A percentile compares a stretch with the other conserved stretches of the same genome.
phyloP scores from a whole-genome alignment of 2,329 filamentous ascomycete species.

The Aspergillus udagawae region DNA sequence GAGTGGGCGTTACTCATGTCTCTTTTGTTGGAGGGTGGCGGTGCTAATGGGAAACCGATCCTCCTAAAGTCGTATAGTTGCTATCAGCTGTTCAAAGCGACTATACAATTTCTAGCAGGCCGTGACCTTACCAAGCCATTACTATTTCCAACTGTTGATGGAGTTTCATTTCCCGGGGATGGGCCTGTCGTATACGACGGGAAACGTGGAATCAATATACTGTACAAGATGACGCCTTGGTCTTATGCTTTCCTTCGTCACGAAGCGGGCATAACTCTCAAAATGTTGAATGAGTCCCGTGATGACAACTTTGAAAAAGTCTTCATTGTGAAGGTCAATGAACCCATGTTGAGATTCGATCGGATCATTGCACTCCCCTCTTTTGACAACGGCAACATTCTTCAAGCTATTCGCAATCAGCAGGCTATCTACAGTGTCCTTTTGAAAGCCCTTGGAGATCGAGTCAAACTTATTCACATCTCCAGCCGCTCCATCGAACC shows the following conservation, averaged over 20 bases:
- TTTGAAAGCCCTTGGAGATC: conserved; percentile 68
- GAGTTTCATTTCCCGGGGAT: conserved; percentile 35
- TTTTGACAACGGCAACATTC: conserved; percentile 22
- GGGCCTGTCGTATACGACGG: conserved; percentile 77
- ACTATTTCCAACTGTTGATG: conserved; percentile 30
- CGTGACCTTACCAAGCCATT: conserved; percentile 70
- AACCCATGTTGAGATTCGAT: conserved; percentile 54
- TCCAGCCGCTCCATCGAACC: conserved; percentile 35
- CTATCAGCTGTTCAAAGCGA: conserved; percentile 92
- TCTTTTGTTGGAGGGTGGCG: conserved; percentile 73
- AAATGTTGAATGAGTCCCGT: conserved; percentile 67
- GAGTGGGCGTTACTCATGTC: conserved; percentile 84
- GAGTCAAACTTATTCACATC: conserved; percentile 66
- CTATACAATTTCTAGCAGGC: conserved; percentile 77
- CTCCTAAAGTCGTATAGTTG: conserved; percentile 79
- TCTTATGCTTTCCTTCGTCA: conserved; percentile 70
- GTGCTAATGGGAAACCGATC: conserved; percentile 64
- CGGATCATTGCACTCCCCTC: conserved; percentile 40
- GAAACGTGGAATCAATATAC: conserved; percentile 68
- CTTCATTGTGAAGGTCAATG: conserved; percentile 65
- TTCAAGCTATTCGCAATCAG: conserved; percentile 27
- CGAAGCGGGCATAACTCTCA: conserved; percentile 70
- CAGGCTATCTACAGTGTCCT: conserved; percentile 59
- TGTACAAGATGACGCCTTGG: conserved; percentile 88
- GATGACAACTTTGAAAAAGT: conserved; percentile 78